phyloP scores from a whole-genome alignment of 495 filamentous ascomycete species.

The Terfezia claveryi region DNA sequence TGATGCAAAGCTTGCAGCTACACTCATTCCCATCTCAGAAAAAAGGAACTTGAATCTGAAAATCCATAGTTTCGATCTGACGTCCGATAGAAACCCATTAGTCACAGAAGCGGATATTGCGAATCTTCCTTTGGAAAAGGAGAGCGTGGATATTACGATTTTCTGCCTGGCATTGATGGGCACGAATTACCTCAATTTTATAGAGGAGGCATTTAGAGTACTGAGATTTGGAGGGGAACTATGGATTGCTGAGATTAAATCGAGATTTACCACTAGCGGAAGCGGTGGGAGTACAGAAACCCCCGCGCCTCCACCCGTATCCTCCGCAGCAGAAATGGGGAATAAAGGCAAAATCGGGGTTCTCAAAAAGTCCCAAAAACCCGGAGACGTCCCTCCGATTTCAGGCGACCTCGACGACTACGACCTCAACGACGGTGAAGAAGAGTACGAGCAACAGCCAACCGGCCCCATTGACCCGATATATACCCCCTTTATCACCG shows the following conservation, averaged over 20 bases:
- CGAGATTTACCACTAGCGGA: conserved; percentile 43
- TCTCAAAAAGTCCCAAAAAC: conserved; percentile 30
- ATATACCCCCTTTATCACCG: conserved; percentile 71
- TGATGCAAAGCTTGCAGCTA: conserved; percentile 31
- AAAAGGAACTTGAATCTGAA: conserved; percentile 33
- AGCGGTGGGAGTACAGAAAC: conserved; percentile 5
- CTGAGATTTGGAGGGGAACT: conserved; percentile 81
- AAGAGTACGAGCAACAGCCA: conserved; percentile 28
- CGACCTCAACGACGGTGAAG: conserved; percentile 3
- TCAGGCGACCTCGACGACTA: background rate
- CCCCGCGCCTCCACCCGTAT: background rate
- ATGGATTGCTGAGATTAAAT: conserved; percentile 94
- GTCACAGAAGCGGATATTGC: conserved; percentile 79
- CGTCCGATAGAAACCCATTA: conserved; percentile 27
- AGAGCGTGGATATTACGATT: conserved; percentile 58
- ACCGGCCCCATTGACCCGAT: conserved; percentile 46
- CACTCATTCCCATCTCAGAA: conserved; percentile 3
- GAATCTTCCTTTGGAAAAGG: conserved; percentile 48
- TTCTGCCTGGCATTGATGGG: conserved; percentile 97
- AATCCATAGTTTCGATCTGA: conserved; percentile 45
- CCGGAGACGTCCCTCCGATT: conserved; percentile 14
- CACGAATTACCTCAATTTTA: conserved; percentile 88
- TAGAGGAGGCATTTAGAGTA: conserved; percentile 83
- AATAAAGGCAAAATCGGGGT: conserved; percentile 12
- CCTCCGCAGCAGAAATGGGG: conserved; percentile 21